Conservation (phyloP, 768 basidiomycete genomes). For the Trametopsis cervina region DNA sequence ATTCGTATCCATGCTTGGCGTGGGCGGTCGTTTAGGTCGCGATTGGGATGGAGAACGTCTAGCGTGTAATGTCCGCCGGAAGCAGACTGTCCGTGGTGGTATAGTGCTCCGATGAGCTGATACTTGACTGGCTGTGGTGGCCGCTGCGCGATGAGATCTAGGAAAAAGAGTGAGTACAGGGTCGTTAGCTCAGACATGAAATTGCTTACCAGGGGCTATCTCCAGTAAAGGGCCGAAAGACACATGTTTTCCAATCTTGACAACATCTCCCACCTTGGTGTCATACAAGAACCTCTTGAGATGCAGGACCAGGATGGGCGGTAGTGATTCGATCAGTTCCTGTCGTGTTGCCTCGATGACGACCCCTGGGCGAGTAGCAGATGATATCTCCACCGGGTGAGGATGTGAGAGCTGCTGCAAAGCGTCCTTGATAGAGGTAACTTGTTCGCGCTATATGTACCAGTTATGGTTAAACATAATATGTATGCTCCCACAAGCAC, state of each 20-base stretch:
- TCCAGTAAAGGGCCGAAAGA: conserved; percentile 73
- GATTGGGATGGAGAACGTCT: conserved; percentile 73
- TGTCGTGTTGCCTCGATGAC: conserved; percentile 69
- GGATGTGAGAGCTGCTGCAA: conserved; percentile 71
- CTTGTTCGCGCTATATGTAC: conserved; percentile 53
- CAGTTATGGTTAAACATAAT: conserved; percentile 4
- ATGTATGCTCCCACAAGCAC: neutral
- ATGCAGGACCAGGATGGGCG: conserved; percentile 80
- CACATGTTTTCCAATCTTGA: conserved; percentile 82
- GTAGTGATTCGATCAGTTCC: conserved; percentile 74
- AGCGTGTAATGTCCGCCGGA: conserved; percentile 95
- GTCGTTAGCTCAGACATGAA: no score
- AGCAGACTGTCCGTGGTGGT: conserved; percentile 89
- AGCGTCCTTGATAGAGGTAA: conserved; percentile 79
- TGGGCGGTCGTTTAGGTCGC: conserved; percentile 36
- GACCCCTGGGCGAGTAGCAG: conserved; percentile 45
- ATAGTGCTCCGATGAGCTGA: conserved; percentile 82
- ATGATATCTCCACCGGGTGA: conserved; percentile 70
- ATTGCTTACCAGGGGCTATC: conserved; percentile 56
- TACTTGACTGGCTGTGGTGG: conserved; percentile 50
- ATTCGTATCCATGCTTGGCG: conserved; percentile 85
- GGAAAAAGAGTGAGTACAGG: neutral
- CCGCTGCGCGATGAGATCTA: conserved; percentile 56
- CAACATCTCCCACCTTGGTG: conserved; percentile 61
- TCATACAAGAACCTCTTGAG: conserved; percentile 92